phyloP scores from a whole-genome alignment of 305 asterid species.

The Solanum chacoense region DNA sequence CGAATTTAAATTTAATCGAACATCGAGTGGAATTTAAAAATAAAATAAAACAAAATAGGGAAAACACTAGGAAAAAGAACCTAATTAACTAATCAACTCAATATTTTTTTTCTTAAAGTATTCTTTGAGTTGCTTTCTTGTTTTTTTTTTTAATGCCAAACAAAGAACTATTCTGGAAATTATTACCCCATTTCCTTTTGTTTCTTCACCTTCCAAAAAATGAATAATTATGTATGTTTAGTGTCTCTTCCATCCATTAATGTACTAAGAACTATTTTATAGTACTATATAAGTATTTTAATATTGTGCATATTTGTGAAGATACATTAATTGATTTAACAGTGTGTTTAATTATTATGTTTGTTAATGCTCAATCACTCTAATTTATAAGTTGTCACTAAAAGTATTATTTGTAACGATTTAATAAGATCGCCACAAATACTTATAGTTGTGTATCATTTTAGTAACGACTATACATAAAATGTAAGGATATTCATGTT shows the following conservation, averaged over 20 bases:
- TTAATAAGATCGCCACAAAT: neutral
- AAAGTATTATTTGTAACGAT: neutral
- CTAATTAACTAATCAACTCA: neutral
- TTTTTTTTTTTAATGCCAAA: conserved; percentile 6
- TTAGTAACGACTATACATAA: neutral
- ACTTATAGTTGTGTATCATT: neutral
- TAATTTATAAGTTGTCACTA: neutral
- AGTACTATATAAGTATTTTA: neutral
- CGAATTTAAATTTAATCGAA: no score
- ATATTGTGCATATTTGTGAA: neutral
- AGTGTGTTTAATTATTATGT: neutral
- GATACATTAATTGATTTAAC: neutral
- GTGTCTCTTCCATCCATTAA: neutral
- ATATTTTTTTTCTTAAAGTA: neutral
- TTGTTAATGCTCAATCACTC: neutral
- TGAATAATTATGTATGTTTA: conserved; percentile 1
- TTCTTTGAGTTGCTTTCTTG: neutral
- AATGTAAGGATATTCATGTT: neutral
- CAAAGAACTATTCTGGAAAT: conserved; percentile 13
- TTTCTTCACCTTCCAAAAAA: conserved; percentile 1
- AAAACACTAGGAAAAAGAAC: conserved; percentile 5
- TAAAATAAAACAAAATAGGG: neutral
- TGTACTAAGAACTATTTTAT: neutral
- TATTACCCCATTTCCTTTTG: conserved; percentile 11
- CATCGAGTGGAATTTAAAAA: no score